Evolutionary conservation across 306 rosid genomes (phyloP).

Genomic region (Chamaecrista fasciculata): DNA sequence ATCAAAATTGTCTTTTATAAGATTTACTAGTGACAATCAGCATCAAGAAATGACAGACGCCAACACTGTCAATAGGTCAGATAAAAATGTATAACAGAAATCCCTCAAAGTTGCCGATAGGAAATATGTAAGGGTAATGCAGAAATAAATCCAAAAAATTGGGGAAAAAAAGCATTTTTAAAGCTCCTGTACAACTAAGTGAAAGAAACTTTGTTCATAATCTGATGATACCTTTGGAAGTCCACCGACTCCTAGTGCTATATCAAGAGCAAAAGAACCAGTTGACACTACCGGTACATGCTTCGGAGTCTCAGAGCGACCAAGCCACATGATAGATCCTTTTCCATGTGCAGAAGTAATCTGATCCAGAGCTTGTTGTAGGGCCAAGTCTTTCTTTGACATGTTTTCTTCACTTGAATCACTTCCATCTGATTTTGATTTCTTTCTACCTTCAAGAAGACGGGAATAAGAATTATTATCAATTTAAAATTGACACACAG

Average conservation of each 20-base stretch:
- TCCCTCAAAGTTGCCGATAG: neutral
- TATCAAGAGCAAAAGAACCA: conserved; percentile 82
- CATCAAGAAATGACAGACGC: neutral
- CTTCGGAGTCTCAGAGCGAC: conserved; percentile 48
- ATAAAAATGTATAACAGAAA: conserved; percentile 6
- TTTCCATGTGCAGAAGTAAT: conserved; percentile 82
- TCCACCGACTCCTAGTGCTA: conserved; percentile 81
- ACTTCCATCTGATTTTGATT: conserved; percentile 67
- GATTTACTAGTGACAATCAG: neutral
- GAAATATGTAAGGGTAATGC: neutral
- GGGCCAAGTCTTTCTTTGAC: conserved; percentile 79
- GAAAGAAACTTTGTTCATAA: conserved; percentile 20
- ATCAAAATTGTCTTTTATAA: neutral
- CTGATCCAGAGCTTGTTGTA: conserved; percentile 89
- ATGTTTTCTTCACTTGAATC: conserved; percentile 63
- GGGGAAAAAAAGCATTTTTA: neutral
- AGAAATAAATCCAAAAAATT: neutral
- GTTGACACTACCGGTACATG: conserved; percentile 75
- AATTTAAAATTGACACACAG: conserved; percentile 20
- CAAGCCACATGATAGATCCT: conserved; percentile 97
- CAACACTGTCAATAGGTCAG: neutral
- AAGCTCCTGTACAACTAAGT: conserved; percentile 8
- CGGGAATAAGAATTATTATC: neutral
- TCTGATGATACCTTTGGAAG: conserved; percentile 74
- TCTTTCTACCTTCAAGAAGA: conserved; percentile 56